Evolutionary conservation across 495 filamentous ascomycete genomes (phyloP), one percentile per base, ranked within the genome.

Genomic region (Cudoniella acicularis): DNA sequence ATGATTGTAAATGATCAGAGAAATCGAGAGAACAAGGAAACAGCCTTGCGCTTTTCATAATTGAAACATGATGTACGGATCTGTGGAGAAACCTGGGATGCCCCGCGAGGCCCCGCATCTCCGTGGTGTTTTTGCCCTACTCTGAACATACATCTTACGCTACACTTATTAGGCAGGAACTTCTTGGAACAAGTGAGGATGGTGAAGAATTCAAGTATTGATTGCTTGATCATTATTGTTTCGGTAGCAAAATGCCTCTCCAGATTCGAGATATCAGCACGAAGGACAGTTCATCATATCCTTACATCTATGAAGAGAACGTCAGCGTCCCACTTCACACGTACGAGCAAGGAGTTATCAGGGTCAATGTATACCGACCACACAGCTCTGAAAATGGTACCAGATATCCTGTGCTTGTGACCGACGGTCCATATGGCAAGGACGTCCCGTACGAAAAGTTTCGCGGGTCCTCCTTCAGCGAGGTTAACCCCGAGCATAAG

Each of bases 391-490:
- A 26, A 30, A 21, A 41, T 16, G 10, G 17, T 21, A n/a, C 21
- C 1, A 56, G 21, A 20, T 26, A 10, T n/a, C 53, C 53, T 8
- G 79, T 79, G 0, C 61, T 83, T 0, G 70, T 79, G 3, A 83
- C 80, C 4, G 81, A 81, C 59, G 79, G 79, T 0, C 83, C 84
- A 1, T 87, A 87, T 58, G 84, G 83, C n/a, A 87, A 87, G 59
- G 83, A 86, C 64, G 75, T 79, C 8, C 73, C 67, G 27, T 82
- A 80, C 64, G 56, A 65, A 40, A 66, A 68, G 63, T 75, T 84
- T 64, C 70, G 73, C 52, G 42, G 69, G 0, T 47, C 58, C 11
- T 71, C 66, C 45, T 79, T 74, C 27, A 18, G 56, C 21, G 73
- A 79, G 47, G 63, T 79, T 16, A 78, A 79, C 60, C 73, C 72